Evolutionary conservation across 331 rosid genomes (phyloP), one percentile per base, ranked within the genome.

Genomic region (Dryas integrifolia): DNA sequence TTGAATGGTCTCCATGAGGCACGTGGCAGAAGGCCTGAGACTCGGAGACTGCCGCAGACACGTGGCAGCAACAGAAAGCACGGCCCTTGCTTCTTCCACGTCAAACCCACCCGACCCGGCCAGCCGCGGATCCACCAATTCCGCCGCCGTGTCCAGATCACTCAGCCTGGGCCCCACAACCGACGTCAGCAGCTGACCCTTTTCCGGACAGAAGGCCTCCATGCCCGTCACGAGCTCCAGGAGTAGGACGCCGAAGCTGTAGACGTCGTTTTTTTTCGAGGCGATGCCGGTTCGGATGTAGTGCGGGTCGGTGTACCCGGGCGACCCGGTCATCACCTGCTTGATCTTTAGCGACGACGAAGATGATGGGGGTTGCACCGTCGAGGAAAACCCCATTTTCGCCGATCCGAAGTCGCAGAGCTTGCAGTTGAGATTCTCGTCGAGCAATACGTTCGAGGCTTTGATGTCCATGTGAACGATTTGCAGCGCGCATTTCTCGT

Each of bases 361-460:
- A 10, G 65, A 13, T n/a, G 72, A 41, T 13, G 72, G 65, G 5
- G 46, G 71, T 10, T 57, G 65, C 13, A 82, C 81, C 5, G 79
- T 57, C 5, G 86, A 76, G 5, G 89, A 82, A 62, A 85, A 85
- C 3, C 89, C 89, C 85, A 80, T 80, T 43, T 80, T 85, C 1
- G 89, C 86, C 0, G 79, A 82, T 3, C 89, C 89, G 41, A 85
- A 85, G 62, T 85, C 89, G 74, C 89, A 85, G 65, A 85, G 81
- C 73, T 77, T 77, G 65, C 79, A 70, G 38, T 85, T 71, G 39
- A 85, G 80, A 39, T 44, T 35, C 0, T 63, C 45, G 79, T 85
- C 86, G 2, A 85, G 79, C 3, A 85, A 78, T 46, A 85, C 65
- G 47, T 85, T 85, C 4, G 89, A 77, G 6, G 86, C 73, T 39